Conservation (phyloP, 2,329 filamentous ascomycete species). For the Colletotrichum sp. region DNA sequence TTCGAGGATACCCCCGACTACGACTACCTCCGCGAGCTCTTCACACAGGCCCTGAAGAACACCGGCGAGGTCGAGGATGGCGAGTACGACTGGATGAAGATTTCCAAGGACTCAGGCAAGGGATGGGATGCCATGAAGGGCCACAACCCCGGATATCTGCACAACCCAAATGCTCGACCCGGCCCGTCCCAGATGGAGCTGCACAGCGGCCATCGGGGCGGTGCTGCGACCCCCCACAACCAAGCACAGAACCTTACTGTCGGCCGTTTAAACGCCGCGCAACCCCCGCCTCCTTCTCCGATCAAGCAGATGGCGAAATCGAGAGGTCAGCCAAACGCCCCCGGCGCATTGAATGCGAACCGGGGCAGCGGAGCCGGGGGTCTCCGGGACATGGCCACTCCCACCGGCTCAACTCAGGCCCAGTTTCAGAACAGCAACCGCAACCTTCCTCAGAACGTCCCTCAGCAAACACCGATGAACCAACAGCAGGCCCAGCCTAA, state of each 20-base stretch:
- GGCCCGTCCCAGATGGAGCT: slow-evolving; percentile 86
- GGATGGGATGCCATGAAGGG: slow-evolving; percentile 80
- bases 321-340: slow-evolving; percentile 77
- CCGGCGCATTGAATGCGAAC: slow-evolving; percentile 75
- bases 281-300: slow-evolving; percentile 86
- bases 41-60: slow-evolving; percentile 94
- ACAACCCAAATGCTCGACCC: slow-evolving; percentile 78
- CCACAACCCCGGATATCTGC: slow-evolving; percentile 70
- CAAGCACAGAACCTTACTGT: slow-evolving; percentile 72
- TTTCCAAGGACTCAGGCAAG: slow-evolving; percentile 82
- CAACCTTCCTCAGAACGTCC: slow-evolving; percentile 75
- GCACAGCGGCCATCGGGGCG: slow-evolving; percentile 73
- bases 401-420: slow-evolving; percentile 89
- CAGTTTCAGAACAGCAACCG: slow-evolving; percentile 96
- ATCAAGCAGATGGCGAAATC: slow-evolving; percentile 82
- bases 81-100: slow-evolving; percentile 99
- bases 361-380: slow-evolving; percentile 77
- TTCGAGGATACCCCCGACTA: slow-evolving; percentile 99
- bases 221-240: slow-evolving; percentile 68
- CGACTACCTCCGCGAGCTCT: slow-evolving; percentile 94
- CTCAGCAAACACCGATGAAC: slow-evolving; percentile 64
- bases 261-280: slow-evolving; percentile 92
- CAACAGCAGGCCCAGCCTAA: slow-evolving; percentile 55
- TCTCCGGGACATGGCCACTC: slow-evolving; percentile 78
- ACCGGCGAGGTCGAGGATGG: slow-evolving; percentile 95